These are phyloP conservation scores for Apiotrichum mycotoxinovorans DNA, from an alignment of 1,284 basidiomycete genomes.

Conservation along the genomic window DNA sequence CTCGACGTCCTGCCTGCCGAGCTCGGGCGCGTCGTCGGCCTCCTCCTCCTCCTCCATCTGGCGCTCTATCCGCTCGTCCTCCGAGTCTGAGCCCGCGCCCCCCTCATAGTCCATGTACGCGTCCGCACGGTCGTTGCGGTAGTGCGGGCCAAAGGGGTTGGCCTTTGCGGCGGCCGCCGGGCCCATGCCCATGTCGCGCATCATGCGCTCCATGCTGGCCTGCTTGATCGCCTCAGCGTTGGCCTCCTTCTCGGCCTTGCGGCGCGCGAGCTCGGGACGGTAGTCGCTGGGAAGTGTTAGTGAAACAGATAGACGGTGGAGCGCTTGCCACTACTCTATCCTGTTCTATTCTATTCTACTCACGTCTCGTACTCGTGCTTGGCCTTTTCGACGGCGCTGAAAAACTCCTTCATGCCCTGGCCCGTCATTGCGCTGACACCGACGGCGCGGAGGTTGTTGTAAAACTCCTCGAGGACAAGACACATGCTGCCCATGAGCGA, in stretches of 20 bases:
- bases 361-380: slow-evolving; percentile 83
- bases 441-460: slow-evolving; percentile 90
- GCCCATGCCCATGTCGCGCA: slow-evolving; percentile 77
- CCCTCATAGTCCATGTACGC: slow-evolving; percentile 12
- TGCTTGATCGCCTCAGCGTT: slow-evolving; percentile 66
- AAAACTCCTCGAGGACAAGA: slow-evolving; percentile 96
- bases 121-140: slow-evolving; percentile 47
- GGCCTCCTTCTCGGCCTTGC: slow-evolving; percentile 55
- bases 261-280: slow-evolving; percentile 78
- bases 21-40: slow-evolving; percentile 47
- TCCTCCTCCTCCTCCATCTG: slow-evolving; percentile 51
- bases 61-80: slow-evolving; percentile 55
- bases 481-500: slow-evolving; percentile 99
- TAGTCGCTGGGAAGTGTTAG: slow-evolving; percentile 68
- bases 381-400: slow-evolving; percentile 82
- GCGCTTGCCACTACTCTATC: background rate
- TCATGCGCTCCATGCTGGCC: slow-evolving; percentile 68
- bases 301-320: background rate
- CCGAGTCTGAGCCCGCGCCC: slow-evolving; percentile 56
- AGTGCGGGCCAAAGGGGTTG: slow-evolving; percentile 51
- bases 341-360: slow-evolving; percentile 29
- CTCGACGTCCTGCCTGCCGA: slow-evolving; percentile 25
- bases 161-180: slow-evolving; percentile 55
- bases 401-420: slow-evolving; percentile 83
- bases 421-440: slow-evolving; percentile 96